Conservation (phyloP, 2,329 filamentous ascomycete genomes). For the Tolypocladium album region DNA sequence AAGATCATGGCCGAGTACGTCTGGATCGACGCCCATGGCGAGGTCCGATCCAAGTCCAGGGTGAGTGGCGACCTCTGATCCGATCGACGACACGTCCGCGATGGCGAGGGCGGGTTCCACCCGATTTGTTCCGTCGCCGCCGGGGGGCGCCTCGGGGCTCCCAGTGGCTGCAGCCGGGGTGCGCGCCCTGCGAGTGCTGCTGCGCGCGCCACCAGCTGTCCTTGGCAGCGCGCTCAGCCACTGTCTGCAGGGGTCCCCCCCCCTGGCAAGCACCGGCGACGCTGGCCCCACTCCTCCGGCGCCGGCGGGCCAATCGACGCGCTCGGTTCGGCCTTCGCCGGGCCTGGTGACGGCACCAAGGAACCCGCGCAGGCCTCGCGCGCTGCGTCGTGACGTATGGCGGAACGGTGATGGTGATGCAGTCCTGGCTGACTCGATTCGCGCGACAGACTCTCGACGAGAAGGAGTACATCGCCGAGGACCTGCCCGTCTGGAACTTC, state of each 20-base stretch:
- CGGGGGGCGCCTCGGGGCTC: neutral
- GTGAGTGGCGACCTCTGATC: conserved; percentile 45
- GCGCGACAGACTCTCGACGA: conserved; percentile 35
- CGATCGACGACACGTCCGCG: conserved; percentile 1
- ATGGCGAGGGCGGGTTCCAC: neutral
- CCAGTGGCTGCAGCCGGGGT: neutral
- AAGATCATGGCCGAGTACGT: conserved; percentile 89
- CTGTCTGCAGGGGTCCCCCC: neutral
- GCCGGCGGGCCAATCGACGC: neutral
- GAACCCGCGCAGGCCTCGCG: neutral
- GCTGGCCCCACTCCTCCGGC: neutral
- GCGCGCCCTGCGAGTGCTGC: neutral
- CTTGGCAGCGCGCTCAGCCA: neutral
- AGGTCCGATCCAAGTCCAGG: conserved; percentile 89
- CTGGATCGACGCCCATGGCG: conserved; percentile 81
- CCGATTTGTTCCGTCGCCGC: conserved; percentile 7
- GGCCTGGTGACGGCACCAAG: neutral
- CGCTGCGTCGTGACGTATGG: neutral
- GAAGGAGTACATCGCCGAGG: conserved; percentile 37
- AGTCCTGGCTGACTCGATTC: neutral
- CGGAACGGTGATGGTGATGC: neutral
- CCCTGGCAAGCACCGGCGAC: neutral
- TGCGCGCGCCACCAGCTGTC: neutral
- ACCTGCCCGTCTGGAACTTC: conserved; percentile 46
- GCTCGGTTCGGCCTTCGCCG: neutral